Evolutionary conservation across 345 rosid genomes (phyloP).

Genomic region (Excoecaria agallocha): DNA sequence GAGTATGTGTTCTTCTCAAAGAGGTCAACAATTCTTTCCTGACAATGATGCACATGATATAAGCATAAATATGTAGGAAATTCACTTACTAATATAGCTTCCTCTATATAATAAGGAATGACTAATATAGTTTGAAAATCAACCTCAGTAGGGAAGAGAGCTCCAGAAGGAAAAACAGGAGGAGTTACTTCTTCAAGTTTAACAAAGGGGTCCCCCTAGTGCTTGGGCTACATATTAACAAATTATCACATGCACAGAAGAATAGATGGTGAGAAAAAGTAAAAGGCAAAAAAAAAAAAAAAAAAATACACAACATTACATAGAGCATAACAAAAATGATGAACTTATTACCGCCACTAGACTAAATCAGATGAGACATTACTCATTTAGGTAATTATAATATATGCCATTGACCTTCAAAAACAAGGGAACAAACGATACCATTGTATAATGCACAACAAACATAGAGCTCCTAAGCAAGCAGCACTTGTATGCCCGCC

Average conservation of each 20-base stretch:
- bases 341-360: neutral
- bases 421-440: neutral
- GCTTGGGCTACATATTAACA: conserved; percentile 56
- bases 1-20: conserved; percentile 86
- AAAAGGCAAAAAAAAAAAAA: too few species aligned
- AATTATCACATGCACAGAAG: conserved; percentile 8
- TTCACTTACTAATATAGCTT: conserved; percentile 2
- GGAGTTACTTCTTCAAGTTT: conserved; percentile 83
- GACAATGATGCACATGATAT: conserved; percentile 22
- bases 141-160: conserved; percentile 91
- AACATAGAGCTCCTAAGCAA: neutral
- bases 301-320: too few species aligned
- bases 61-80: neutral
- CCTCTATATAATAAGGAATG: conserved; percentile 3
- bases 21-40: conserved; percentile 81
- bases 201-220: conserved; percentile 76
- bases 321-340: too few species aligned
- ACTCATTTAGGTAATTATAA: neutral
- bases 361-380: neutral
- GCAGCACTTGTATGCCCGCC: neutral
- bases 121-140: conserved; percentile 5
- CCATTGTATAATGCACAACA: neutral
- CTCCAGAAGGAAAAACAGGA: conserved; percentile 63
- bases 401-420: neutral
- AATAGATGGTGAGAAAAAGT: conserved; percentile 5